These are phyloP conservation scores for Tolypocladium pustulatum DNA, from an alignment of 2,329 filamentous ascomycete genomes.

Conservation along the genomic window DNA sequence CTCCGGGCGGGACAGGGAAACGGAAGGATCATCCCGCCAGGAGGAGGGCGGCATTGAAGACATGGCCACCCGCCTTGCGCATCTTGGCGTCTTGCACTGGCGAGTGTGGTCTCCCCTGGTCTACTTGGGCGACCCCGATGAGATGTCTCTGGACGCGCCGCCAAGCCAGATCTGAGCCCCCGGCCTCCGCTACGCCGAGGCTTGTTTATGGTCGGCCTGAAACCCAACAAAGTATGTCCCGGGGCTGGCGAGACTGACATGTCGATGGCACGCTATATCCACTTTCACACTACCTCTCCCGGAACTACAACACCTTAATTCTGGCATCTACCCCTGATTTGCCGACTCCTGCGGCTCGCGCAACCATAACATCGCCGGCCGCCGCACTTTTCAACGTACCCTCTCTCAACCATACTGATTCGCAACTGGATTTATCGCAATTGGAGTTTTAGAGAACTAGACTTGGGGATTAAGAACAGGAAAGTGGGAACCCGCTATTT, in stretches of 20 bases:
- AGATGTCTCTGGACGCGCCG: constrained; percentile 19
- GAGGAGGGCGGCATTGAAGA: constrained; percentile 50
- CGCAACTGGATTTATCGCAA: background rate
- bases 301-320: background rate
- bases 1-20: constrained; percentile 16
- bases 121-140: constrained; percentile 41
- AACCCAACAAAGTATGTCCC: background rate
- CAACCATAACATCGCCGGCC: background rate
- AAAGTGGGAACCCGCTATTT: constrained; percentile 4
- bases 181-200: background rate
- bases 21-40: constrained; percentile 26
- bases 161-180: constrained; percentile 9
- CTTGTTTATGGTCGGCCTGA: background rate
- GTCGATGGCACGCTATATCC: background rate
- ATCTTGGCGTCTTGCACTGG: constrained; percentile 82
- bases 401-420: background rate
- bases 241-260: background rate
- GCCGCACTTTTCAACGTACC: background rate
- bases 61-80: constrained; percentile 67
- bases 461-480: background rate
- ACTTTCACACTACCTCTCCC: background rate
- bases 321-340: background rate
- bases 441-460: constrained; percentile 6
- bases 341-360: background rate
- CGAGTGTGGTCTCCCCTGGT: constrained; percentile 72